phyloP scores from a whole-genome alignment of 805 yeast genomes.

The Huiozyma naganishii region DNA sequence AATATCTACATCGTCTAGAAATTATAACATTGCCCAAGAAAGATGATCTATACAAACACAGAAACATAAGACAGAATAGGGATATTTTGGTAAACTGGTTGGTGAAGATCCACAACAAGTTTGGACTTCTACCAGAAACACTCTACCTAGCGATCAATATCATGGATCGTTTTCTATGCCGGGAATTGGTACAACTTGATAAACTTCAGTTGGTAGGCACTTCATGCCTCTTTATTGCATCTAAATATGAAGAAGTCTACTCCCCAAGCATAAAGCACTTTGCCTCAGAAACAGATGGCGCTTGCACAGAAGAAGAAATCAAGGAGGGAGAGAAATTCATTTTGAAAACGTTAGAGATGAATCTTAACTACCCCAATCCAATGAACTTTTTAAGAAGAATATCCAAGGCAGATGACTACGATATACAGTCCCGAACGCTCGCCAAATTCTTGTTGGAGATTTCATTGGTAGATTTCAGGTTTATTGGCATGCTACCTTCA shows the following conservation, averaged over 20 bases:
- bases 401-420: conserved; percentile 89
- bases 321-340: conserved; percentile 78
- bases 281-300: conserved; percentile 79
- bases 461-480: conserved; percentile 65
- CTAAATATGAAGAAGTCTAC: conserved; percentile 88
- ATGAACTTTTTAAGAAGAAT: conserved; percentile 86
- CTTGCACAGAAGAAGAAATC: conserved; percentile 72
- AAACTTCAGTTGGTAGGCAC: conserved; percentile 80
- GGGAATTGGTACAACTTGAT: conserved; percentile 67
- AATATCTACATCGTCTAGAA: conserved; percentile 65
- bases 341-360: conserved; percentile 60
- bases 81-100: conserved; percentile 90
- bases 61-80: conserved; percentile 40
- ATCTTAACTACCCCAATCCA: conserved; percentile 82
- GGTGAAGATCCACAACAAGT: conserved; percentile 77
- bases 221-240: conserved; percentile 77
- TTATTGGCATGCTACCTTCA: conserved; percentile 71
- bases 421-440: conserved; percentile 78
- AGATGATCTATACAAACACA: conserved; percentile 30
- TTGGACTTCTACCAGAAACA: conserved; percentile 79
- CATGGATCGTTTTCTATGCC: conserved; percentile 78
- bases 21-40: conserved; percentile 53
- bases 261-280: conserved; percentile 80
- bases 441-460: conserved; percentile 82
- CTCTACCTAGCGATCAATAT: conserved; percentile 73